Evolutionary conservation across 371 early-diverging fungal genomes (phyloP).

Genomic region (Catenaria anguillulae): DNA sequence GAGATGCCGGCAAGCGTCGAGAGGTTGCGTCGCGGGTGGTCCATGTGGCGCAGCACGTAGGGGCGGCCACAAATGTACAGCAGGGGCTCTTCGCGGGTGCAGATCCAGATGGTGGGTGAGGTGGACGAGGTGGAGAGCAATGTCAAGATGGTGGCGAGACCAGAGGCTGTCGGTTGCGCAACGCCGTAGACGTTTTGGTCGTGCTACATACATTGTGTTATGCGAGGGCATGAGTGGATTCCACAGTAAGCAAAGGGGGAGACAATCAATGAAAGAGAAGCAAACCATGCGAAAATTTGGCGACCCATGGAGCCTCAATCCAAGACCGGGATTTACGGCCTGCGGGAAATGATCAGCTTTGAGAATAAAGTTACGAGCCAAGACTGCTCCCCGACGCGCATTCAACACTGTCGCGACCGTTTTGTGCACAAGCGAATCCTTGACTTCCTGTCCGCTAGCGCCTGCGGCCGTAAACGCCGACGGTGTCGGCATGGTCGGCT

Average conservation of each 20-base stretch:
- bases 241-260: neutral
- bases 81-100: slow-evolving; percentile 25
- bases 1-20: slow-evolving; percentile 48
- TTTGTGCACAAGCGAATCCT: neutral
- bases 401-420: neutral
- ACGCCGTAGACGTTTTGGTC: slow-evolving; percentile 49
- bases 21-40: slow-evolving; percentile 46
- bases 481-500: too few species aligned
- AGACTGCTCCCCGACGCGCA: slow-evolving; percentile 34
- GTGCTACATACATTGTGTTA: slow-evolving; percentile 11
- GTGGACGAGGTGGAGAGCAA: too few species aligned
- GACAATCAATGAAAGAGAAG: neutral
- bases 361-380: slow-evolving; percentile 40
- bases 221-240: too few species aligned
- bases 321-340: slow-evolving; percentile 17
- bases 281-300: slow-evolving; percentile 47
- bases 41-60: slow-evolving; percentile 49
- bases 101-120: slow-evolving; percentile 41
- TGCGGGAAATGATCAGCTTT: slow-evolving; percentile 52
- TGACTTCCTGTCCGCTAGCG: too few species aligned
- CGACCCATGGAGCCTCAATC: slow-evolving; percentile 49
- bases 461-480: too few species aligned
- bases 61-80: slow-evolving; percentile 42
- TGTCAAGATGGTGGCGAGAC: slow-evolving; percentile 44
- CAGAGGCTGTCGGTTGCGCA: slow-evolving; percentile 51